Base-by-base conservation (phyloP, 2,329 filamentous ascomycete species). In the Berkeleyomyces rouxiae region DNA sequence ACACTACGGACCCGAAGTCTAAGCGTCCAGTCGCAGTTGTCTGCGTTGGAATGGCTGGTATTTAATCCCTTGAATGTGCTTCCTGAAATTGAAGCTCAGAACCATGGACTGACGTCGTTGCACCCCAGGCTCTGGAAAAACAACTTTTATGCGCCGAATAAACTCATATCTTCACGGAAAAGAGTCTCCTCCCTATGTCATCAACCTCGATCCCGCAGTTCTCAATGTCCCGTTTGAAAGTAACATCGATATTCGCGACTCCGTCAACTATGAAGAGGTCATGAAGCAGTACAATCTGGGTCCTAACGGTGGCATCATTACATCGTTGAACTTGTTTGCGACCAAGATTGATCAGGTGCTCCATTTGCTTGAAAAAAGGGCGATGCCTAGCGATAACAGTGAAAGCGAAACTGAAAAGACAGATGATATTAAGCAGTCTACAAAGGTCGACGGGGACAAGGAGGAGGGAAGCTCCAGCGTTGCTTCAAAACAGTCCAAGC, bases 231-330 rank as follows among this genome's bases (percentile, higher is more conserved):
- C 95, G 2, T 99, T 96, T 71, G 92, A 96, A 68, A 85, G 87
- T 73, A 99, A 99, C 74, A 97, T 99, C 75, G 93, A 99, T 75
- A 99, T 99, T 69, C 90, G 95, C 70, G 93, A 99, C 75, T 93
- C 88, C 36, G 92, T 99, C 73, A 96, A 99, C 80, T 99, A 99
- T 79, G 93, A 96, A 73, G 92, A 99, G 75, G 93, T 99, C 67
- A 99, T 99, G 95, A 95, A 92, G 75, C 91, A 97, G 75, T 97
- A 96, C 74, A 96, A 96, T 71, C 82, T 99, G 0, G 93, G 93
- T 0, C 93, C 93, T 7, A 99, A 99, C 76, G 93, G 93, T 61
- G 95, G 91, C 57, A 99, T 99, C 70, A 77, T 99, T 68, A 99
- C 95, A 1, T 93, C 88, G 9, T 77, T 99, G 58, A 99, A 99